Evolutionary conservation across 176 grass and related monocot genomes (phyloP).

Genomic region (Triticum urartu): DNA sequence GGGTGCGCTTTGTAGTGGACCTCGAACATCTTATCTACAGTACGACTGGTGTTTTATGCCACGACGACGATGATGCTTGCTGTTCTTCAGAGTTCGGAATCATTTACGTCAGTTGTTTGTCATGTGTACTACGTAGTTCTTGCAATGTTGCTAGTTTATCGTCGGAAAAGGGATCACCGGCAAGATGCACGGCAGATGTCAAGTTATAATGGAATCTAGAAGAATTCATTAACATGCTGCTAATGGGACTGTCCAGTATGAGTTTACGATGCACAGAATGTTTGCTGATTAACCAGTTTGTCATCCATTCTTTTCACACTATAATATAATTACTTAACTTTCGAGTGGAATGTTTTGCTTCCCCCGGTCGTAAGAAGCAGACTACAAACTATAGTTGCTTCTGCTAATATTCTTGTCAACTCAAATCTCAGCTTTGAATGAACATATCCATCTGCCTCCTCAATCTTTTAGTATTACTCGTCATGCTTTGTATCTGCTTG

Average conservation of each 20-base stretch:
- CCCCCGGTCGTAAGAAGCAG: neutral
- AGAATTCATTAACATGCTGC: neutral
- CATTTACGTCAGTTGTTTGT: neutral
- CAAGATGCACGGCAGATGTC: neutral
- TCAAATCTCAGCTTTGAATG: no score
- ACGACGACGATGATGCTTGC: neutral
- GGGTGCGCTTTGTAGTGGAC: neutral
- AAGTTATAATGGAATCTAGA: neutral
- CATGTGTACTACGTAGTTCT: neutral
- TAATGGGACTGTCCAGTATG: neutral
- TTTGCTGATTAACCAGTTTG: neutral
- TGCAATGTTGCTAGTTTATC: neutral
- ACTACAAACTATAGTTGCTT: neutral
- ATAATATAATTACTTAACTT: neutral
- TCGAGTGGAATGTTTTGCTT: neutral
- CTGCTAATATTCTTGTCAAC: neutral
- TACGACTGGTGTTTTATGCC: neutral
- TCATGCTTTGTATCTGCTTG: no score
- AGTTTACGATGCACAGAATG: neutral
- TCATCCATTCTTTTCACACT: neutral
- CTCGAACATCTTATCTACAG: neutral
- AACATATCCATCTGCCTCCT: no score
- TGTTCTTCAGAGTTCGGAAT: neutral
- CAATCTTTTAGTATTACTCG: no score
- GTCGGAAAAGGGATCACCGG: neutral